Evolutionary conservation across 2,329 filamentous ascomycete species (phyloP).

Genomic region (Coniochaeta hoffmannii): DNA sequence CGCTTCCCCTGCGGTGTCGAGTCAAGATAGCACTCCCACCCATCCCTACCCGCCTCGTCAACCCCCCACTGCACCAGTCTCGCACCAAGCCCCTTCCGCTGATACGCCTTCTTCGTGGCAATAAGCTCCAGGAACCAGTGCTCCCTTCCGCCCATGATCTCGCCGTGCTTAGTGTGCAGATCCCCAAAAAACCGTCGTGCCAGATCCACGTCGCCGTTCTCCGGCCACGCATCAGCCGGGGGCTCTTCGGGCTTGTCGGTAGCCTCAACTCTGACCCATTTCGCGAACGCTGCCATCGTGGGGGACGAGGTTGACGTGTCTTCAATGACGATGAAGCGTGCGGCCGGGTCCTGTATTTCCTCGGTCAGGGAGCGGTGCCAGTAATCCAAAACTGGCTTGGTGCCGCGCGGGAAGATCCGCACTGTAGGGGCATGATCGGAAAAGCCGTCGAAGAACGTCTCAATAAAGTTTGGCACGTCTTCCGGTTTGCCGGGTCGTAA

Average conservation of each 20-base stretch:
- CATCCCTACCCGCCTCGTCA: conserved; percentile 33
- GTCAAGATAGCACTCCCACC: conserved; percentile 39
- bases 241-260: conserved; percentile 18
- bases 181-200: conserved; percentile 32
- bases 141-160: conserved; percentile 29
- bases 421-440: conserved; percentile 25
- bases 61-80: conserved; percentile 40
- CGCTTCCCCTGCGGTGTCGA: conserved; percentile 38
- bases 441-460: conserved; percentile 40
- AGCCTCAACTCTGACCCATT: conserved; percentile 31
- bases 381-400: conserved; percentile 20
- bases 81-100: conserved; percentile 37
- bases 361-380: conserved; percentile 25
- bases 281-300: conserved; percentile 35
- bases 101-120: conserved; percentile 31
- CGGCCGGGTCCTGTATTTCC: conserved; percentile 31
- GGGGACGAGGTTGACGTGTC: conserved; percentile 17
- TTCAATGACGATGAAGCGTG: conserved; percentile 31
- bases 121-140: conserved; percentile 45
- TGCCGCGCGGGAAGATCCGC: conserved; percentile 26
- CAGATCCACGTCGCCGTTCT: conserved; percentile 23
- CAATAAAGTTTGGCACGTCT: conserved; percentile 32
- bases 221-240: conserved; percentile 19
- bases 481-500: conserved; percentile 30
- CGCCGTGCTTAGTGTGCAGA: conserved; percentile 25